Percentiles rank a stretch among this genome's conserved stretches.
Evolutionary conservation across 1,284 basidiomycete species (phyloP).

Genomic region (Rhodotorula sp.): DNA sequence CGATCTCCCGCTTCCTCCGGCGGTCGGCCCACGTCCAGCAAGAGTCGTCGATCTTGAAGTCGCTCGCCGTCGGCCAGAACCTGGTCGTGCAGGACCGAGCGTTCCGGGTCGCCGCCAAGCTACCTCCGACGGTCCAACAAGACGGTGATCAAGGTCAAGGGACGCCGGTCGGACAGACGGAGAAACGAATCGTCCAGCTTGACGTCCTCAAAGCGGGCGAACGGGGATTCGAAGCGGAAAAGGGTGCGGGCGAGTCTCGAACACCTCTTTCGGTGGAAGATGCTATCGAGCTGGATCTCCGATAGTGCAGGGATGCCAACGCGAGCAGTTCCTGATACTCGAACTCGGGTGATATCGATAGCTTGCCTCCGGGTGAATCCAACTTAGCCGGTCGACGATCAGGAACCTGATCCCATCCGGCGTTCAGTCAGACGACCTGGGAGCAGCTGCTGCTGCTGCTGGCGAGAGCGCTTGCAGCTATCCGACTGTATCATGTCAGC

Average conservation of each 20-base stretch:
- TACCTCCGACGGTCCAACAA: conserved; percentile 7
- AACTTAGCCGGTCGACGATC: no score
- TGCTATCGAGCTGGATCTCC: conserved; percentile 28
- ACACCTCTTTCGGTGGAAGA: not conserved
- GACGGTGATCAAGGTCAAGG: not conserved
- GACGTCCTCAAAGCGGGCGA: not conserved
- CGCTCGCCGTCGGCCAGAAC: conserved; percentile 67
- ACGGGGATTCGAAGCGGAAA: conserved; percentile 1
- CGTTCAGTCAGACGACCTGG: no score
- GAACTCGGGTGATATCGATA: no score
- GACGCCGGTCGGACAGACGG: not conserved
- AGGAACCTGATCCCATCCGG: no score
- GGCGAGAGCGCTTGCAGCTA: no score
- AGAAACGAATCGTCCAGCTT: not conserved
- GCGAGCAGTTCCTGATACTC: not conserved
- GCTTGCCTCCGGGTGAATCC: no score
- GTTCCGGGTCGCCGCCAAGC: conserved; percentile 6
- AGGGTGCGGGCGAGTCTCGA: not conserved
- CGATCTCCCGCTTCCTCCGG: conserved; percentile 72
- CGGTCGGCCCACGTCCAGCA: conserved; percentile 67
- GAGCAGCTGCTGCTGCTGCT: no score
- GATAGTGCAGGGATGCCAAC: conserved; percentile 1
- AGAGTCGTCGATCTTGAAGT: conserved; percentile 69
- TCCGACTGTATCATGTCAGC: not conserved
- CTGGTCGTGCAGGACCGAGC: conserved; percentile 53